phyloP scores from a whole-genome alignment of 192 early-diverging fungal genomes.

The Kickxella alabastrina region DNA sequence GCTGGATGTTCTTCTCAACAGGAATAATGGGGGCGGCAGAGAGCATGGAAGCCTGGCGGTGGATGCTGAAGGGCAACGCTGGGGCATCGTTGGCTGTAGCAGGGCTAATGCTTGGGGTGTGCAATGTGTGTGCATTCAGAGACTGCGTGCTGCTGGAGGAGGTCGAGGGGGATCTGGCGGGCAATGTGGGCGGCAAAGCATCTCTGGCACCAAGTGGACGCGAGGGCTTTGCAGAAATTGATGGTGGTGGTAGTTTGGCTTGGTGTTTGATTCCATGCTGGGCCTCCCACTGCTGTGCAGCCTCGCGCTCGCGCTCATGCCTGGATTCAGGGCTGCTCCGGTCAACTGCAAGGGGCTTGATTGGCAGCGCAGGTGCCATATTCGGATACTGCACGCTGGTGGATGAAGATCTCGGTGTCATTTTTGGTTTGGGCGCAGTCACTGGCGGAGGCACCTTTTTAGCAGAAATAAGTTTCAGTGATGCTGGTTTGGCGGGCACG shows the following conservation, averaged over 20 bases:
- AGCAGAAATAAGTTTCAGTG: not conserved
- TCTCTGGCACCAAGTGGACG: not conserved
- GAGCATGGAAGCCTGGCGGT: not conserved
- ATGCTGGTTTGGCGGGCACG: not conserved
- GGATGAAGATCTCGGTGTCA: too few species aligned
- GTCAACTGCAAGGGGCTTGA: slow-evolving; percentile 1
- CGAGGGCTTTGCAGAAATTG: slow-evolving; percentile 4
- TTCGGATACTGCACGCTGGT: slow-evolving; percentile 2
- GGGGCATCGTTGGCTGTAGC: slow-evolving; percentile 30
- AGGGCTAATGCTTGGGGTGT: slow-evolving; percentile 4
- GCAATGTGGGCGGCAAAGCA: not conserved
- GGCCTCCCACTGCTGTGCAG: slow-evolving; percentile 22
- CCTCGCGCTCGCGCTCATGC: slow-evolving; percentile 22
- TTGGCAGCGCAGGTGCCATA: not conserved
- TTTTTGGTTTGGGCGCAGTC: slow-evolving; percentile 5
- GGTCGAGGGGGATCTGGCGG: not conserved
- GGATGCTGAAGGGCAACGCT: slow-evolving; percentile 16
- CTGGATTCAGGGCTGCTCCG: slow-evolving; percentile 2
- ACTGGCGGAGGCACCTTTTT: not conserved
- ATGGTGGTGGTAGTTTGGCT: slow-evolving; percentile 1
- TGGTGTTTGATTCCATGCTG: slow-evolving; percentile 17
- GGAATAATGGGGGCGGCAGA: slow-evolving; percentile 5
- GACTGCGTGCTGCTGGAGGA: not conserved
- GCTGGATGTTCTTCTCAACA: slow-evolving; percentile 19
- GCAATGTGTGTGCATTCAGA: not conserved